A percentile compares a stretch with the other conserved stretches of the same genome.
These are phyloP conservation scores for Populus hybrid DNA, from an alignment of 441 rosid species.

Conservation along the genomic window DNA sequence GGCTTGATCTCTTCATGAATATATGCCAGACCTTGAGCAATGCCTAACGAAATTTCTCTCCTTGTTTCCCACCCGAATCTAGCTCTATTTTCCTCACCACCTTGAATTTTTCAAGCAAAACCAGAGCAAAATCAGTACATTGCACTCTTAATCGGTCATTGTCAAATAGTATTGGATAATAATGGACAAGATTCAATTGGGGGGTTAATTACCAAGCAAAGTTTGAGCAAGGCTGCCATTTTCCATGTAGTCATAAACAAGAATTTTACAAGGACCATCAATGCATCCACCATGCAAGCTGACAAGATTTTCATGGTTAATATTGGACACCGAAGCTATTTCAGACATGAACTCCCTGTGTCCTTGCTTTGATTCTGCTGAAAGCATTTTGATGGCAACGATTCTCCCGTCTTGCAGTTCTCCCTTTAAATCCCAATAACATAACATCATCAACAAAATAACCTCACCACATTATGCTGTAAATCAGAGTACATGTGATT, in stretches of 20 bases:
- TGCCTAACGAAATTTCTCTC: slow-evolving; percentile 58
- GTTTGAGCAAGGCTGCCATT: slow-evolving; percentile 43
- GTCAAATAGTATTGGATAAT: too few relatives aligned
- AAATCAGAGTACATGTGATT: not conserved
- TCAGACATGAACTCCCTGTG: slow-evolving; percentile 45
- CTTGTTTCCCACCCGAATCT: slow-evolving; percentile 40
- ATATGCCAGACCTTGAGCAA: slow-evolving; percentile 71
- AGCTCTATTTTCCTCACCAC: slow-evolving; percentile 22
- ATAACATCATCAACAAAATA: not conserved
- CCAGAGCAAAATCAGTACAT: not conserved
- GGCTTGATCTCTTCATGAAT: slow-evolving; percentile 71
- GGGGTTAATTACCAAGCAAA: slow-evolving; percentile 27
- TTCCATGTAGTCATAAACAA: slow-evolving; percentile 64
- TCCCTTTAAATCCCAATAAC: slow-evolving; percentile 33
- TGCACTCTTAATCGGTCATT: not conserved
- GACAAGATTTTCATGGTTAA: slow-evolving; percentile 48
- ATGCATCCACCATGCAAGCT: slow-evolving; percentile 44
- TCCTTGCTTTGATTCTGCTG: slow-evolving; percentile 49
- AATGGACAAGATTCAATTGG: not conserved
- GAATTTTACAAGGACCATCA: slow-evolving; percentile 40
- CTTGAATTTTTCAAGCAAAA: slow-evolving; percentile 8
- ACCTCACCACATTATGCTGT: too few relatives aligned
- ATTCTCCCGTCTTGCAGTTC: slow-evolving; percentile 35
- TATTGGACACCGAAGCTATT: slow-evolving; percentile 37
- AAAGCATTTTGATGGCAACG: slow-evolving; percentile 45